A percentile compares a stretch with the other conserved stretches of the same genome.
Evolutionary conservation across 257 asterid species (phyloP).

Genomic region (Solanum megistacrolobum): DNA sequence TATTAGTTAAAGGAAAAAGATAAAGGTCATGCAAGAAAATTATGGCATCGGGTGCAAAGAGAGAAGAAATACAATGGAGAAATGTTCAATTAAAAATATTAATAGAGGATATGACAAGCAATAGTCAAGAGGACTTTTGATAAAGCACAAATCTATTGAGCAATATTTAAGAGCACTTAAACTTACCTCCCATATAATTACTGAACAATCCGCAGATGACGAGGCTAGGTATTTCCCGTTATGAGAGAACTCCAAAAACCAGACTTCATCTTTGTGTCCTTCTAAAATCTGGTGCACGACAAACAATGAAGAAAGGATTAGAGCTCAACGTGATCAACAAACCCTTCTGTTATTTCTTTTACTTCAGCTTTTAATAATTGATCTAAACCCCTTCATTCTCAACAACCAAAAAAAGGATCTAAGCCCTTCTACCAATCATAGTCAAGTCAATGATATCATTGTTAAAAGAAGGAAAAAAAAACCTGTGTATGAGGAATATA

Average conservation of each 20-base stretch:
- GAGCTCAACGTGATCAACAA: neutral
- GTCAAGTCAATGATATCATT: neutral
- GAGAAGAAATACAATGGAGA: neutral
- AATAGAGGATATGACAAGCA: neutral
- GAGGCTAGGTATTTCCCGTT: conserved; percentile 79
- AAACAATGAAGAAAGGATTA: neutral
- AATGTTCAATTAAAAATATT: neutral
- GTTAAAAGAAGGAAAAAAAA: neutral
- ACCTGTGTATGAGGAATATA: neutral
- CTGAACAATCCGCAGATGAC: conserved; percentile 52
- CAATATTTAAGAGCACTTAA: neutral
- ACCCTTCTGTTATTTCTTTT: neutral
- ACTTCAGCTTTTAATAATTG: neutral
- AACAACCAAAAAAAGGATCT: neutral
- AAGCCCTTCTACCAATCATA: neutral
- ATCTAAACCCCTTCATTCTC: neutral
- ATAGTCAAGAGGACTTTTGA: neutral
- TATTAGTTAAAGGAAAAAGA: neutral
- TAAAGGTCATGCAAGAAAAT: neutral
- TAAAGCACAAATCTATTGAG: neutral
- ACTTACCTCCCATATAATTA: conserved; percentile 78
- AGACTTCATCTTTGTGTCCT: conserved; percentile 65
- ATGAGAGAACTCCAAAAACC: conserved; percentile 82
- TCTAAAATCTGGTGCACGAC: conserved; percentile 36
- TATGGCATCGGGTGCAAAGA: neutral